Base-by-base conservation (phyloP, 2,329 filamentous ascomycete species). In the Corniculantispora saksenae region DNA sequence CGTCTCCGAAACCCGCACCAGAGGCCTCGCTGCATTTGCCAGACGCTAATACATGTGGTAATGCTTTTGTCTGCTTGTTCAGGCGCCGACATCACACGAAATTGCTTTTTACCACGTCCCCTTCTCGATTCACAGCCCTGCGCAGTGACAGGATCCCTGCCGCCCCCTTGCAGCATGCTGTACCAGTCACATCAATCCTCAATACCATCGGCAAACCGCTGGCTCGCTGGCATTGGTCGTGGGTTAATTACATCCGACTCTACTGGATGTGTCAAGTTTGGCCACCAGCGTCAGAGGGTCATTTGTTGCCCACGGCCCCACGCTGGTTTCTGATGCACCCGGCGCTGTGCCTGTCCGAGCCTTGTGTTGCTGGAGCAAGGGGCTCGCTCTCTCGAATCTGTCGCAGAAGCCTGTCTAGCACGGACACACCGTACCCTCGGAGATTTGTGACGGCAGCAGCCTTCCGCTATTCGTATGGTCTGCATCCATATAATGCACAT, bases 241-340 rank as follows among this genome's bases (percentile, higher is more conserved):
- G 12, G 21, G 23, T 45, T 32, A 19, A n/a, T 13, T 21, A 51
- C 61, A 27, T 57, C 55, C 23, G 54, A 48, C 9, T 47, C 21
- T 43, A 45, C 56, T 47, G 62, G n/a, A n/a, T 56, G 51, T 63
- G 38, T 35, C 61, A 61, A 60, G 58, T 40, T 51, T 40, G 47
- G 29, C 47, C 32, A 32, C 32, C 15, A 17, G 58, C 45, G 58
- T 61, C 21, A 51, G 29, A 61, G 57, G 25, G 43, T 45, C 19
- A 32, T 60, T 13, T 27, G 45, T 29, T 50, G 43, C 32, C n/a
- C 29, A n/a, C 58, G 21, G 47, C 29, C 47, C 47, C 58, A 21
- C 27, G 47, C 27, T 25, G 32, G 40, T 58, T 58, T 47, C 55
- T 47, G 55, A 58, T 47, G 40, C 38, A 17, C 50, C 45, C 21